Evolutionary conservation across 805 yeast genomes (phyloP).

Genomic region (Pichia sporocuriosa): DNA sequence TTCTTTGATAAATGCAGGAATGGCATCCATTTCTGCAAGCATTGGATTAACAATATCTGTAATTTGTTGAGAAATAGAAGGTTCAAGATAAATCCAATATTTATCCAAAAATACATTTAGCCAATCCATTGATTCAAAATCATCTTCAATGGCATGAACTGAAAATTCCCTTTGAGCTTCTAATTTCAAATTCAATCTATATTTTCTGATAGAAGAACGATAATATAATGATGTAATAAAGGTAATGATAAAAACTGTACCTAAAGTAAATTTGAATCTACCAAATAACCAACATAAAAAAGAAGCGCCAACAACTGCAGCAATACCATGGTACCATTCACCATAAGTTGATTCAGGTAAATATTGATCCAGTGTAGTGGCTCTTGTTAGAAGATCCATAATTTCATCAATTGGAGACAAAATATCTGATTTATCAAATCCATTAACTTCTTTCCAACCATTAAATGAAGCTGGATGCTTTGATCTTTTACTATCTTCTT

Average conservation of each 20-base stretch:
- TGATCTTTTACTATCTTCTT: constrained; percentile 30
- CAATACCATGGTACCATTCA: constrained; percentile 95
- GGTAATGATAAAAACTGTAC: constrained; percentile 72
- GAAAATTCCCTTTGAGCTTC: constrained; percentile 82
- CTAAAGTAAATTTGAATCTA: constrained; percentile 64
- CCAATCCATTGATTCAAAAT: constrained; percentile 95
- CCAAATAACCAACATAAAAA: constrained; percentile 76
- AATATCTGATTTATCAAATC: constrained; percentile 67
- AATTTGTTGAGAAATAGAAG: constrained; percentile 78
- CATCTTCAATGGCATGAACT: constrained; percentile 73
- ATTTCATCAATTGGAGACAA: constrained; percentile 64
- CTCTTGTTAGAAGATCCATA: constrained; percentile 59
- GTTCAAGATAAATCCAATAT: constrained; percentile 89
- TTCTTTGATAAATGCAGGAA: constrained; percentile 77
- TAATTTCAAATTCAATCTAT: constrained; percentile 68
- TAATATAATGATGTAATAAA: constrained; percentile 60
- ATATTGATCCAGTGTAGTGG: constrained; percentile 69
- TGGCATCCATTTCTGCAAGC: constrained; percentile 58
- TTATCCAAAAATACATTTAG: constrained; percentile 80
- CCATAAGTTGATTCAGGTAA: constrained; percentile 77
- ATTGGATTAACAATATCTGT: constrained; percentile 81
- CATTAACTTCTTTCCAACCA: constrained; percentile 94
- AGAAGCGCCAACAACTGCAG: constrained; percentile 57
- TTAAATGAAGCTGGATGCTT: constrained; percentile 62
- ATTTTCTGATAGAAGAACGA: constrained; percentile 75